Base-by-base conservation (phyloP, 768 basidiomycete species). In the Serendipita indica region DNA sequence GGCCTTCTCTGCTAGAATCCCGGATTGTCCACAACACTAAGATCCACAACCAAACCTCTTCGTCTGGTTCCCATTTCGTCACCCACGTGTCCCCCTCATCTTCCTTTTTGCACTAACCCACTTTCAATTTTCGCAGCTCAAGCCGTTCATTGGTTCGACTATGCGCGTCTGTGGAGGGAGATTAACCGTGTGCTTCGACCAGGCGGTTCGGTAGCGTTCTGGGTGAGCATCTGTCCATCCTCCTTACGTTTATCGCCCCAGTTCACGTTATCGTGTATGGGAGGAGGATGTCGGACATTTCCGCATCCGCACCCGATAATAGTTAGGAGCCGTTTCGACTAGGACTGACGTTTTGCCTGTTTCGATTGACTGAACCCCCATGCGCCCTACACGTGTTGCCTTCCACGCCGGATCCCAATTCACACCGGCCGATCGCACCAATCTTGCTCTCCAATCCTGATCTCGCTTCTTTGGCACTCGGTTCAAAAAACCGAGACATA, bases 131-230 rank as follows among this genome's bases (percentile, higher is more conserved):
- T 3, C n/a, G 2, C 52, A 86, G 87, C 84, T 1, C 87, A 87
- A 69, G 80, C 87, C 0, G 79, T 79, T 2, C 88, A 90, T 65
- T 89, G 87, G 86, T 90, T 89, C 65, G 75, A 89, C 64, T 86
- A 82, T 77, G 67, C 69, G 3, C 79, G 76, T 63, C 73, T 84
- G 4, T 90, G 86, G 85, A 77, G 76, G 2, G 83, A 89, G 68
- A 71, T 80, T 0, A 72, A 74, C 10, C 73, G 83, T 2, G 75
- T 84, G 5, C 69, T 89, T 39, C 73, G 77, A 52, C 74, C 72
- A 5, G 75, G 79, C 14, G 88, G 86, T 2, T 82, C 78, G 1
- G 79, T 79, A 10, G 85, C 84, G 3, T 82, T 82, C 65, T 89
- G 86, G 82, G 87, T 86, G 60, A 37, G 76, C 69, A 33, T 5